Evolutionary conservation across 768 basidiomycete species (phyloP).

Genomic region (Boletellus ananas): DNA sequence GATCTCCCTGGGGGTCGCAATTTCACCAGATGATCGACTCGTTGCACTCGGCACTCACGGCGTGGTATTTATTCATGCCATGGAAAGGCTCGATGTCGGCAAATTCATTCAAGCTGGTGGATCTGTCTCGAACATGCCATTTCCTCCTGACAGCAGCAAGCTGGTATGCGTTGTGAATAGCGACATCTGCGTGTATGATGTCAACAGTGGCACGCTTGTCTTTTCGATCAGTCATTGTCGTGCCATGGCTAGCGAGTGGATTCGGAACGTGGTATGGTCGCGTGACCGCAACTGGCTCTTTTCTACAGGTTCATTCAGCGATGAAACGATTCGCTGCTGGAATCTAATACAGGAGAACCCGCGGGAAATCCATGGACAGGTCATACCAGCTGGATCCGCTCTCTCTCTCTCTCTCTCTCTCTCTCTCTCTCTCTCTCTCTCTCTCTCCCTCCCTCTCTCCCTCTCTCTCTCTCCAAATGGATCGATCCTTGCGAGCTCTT

Average conservation of each 20-base stretch:
- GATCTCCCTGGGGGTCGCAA: not conserved
- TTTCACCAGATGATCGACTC: slow-evolving; percentile 1
- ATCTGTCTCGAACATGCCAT: not conserved
- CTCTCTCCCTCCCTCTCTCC: not conserved
- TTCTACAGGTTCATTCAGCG: not conserved
- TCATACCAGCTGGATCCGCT: slow-evolving; percentile 3
- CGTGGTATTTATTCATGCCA: not conserved
- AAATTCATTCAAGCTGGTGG: not conserved
- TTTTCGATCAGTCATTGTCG: not conserved
- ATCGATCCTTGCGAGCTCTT: slow-evolving; percentile 1
- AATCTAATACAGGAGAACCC: not conserved
- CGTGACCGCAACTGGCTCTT: slow-evolving; percentile 2
- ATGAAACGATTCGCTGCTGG: slow-evolving; percentile 1
- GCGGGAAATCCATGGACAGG: slow-evolving; percentile 6
- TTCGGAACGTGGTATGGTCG: slow-evolving; percentile 2
- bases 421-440: not conserved
- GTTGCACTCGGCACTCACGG: not conserved
- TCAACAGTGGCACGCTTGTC: not conserved
- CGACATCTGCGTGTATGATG: not conserved
- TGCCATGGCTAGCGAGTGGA: no score
- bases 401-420: not conserved
- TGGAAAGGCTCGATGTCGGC: no score
- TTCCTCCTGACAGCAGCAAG: not conserved
- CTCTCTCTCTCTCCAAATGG: not conserved
- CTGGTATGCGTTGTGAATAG: slow-evolving; percentile 3